Base-by-base conservation (phyloP, 495 filamentous ascomycete species). In the Lindgomyces ingoldianus region DNA sequence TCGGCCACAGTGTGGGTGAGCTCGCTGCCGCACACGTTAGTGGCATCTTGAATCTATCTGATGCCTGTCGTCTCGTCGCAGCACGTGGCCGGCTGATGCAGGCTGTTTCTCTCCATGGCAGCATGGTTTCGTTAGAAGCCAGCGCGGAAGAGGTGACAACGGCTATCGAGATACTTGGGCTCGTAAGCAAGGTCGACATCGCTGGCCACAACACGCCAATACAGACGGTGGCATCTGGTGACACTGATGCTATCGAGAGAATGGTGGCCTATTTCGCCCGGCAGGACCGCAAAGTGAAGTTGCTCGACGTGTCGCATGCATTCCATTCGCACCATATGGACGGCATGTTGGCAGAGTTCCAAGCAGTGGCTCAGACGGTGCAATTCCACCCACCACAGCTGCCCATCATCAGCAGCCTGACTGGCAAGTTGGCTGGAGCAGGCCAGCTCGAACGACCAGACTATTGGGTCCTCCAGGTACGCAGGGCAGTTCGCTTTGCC, bases 291-390 rank as follows among this genome's bases (percentile, higher is more conserved):
- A 10, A 75, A 29, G 63, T 86, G 1, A 64, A 64, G 39, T 79
- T 75, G 4, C 64, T 74, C 16, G 74, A 69, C 0, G 18, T 60
- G 51, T 45, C 62, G 61, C 39, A 71, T 72, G 86, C 85, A 0
- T 89, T 89, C 59, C 87, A 88, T 65, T 87, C 86, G 0, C 77
- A 78, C 0, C 84, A 81, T 30, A 87, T 89, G 85, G 69, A 73
- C 39, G 52, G 51, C 14, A 72, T 73, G 64, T 54, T 76, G 4
- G 64, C 27, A 41, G 65, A 66, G 1, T 70, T 74, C 57, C 45
- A 54, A 24, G 66, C 67, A 11, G 59, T 72, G 14, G 71, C 55
- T 29, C 26, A 71, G 46, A 68, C 65, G 4, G 41, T 75, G 2
- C 18, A 36, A 22, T 74, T 74, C 59, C 36, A 67, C 39, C 62